Conservation (phyloP, 78 protist species). For the Carpediemonas membranifera region DNA sequence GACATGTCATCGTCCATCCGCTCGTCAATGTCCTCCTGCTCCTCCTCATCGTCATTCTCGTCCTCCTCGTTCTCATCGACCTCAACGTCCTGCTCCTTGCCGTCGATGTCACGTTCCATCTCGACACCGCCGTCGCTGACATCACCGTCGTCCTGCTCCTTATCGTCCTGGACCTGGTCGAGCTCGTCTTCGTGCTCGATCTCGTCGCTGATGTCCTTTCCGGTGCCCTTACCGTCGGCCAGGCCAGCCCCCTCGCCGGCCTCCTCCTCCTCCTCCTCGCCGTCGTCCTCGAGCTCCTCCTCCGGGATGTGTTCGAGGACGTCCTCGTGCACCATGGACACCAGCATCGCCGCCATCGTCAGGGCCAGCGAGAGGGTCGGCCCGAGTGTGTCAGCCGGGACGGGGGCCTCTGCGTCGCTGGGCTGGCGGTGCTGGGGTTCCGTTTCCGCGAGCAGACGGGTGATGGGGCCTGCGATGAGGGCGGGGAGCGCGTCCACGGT, state of each 20-base stretch:
- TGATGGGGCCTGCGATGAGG: too few species aligned
- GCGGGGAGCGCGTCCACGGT: too few species aligned
- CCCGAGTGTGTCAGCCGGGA: too few species aligned
- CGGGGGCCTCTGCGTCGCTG: too few species aligned
- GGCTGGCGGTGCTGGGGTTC: too few species aligned
- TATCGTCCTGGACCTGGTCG: conserved; percentile 17
- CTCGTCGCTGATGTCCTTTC: conserved; percentile 56
- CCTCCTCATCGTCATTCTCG: conserved; percentile 27
- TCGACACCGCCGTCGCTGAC: conserved; percentile 52
- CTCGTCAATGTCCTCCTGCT: not conserved
- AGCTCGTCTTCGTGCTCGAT: conserved; percentile 59
- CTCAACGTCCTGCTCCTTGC: conserved; percentile 34
- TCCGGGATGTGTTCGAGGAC: not conserved
- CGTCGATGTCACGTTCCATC: conserved; percentile 68
- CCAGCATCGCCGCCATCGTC: conserved; percentile 2
- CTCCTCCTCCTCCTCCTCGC: conserved; percentile 25
- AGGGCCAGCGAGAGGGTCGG: not conserved
- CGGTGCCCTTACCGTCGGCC: conserved; percentile 52
- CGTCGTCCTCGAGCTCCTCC: conserved; percentile 28
- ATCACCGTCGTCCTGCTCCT: conserved; percentile 12
- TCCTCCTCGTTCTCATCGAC: conserved; percentile 33
- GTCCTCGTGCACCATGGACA: not conserved
- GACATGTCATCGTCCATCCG: not conserved
- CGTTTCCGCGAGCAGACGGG: too few species aligned
- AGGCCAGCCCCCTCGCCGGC: conserved; percentile 68